These are phyloP conservation scores for Saccharomycopsis sp. DNA, from an alignment of 805 yeast genomes.

Conservation along the genomic window DNA sequence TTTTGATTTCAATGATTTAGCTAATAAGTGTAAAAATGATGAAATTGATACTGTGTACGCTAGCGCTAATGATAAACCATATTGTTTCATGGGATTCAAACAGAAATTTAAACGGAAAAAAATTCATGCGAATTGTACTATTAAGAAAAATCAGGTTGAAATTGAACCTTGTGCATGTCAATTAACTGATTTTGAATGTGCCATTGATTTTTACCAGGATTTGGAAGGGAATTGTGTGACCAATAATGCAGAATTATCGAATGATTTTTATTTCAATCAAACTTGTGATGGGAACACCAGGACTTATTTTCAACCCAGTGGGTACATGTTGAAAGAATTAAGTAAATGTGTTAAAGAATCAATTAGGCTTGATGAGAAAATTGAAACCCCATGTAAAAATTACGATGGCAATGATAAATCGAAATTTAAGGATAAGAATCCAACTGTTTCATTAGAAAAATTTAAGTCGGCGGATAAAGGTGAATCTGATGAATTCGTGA, in stretches of 20 bases:
- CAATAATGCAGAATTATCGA: constrained; percentile 20
- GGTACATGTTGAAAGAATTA: constrained; percentile 38
- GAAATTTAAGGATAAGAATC: constrained; percentile 9
- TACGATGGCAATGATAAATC: constrained; percentile 16
- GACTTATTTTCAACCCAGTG: constrained; percentile 14
- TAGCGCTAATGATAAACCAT: constrained; percentile 32
- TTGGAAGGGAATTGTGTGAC: constrained; percentile 41
- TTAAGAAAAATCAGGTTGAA: constrained; percentile 22
- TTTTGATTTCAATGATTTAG: constrained; percentile 9
- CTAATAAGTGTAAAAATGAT: constrained; percentile 2
- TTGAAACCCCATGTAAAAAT: constrained; percentile 14
- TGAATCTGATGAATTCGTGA: not conserved
- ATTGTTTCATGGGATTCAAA: constrained; percentile 62
- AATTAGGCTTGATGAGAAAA: constrained; percentile 2
- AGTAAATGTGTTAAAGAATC: constrained; percentile 31
- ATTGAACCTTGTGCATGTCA: constrained; percentile 60
- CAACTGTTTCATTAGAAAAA: constrained; percentile 8
- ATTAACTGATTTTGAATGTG: constrained; percentile 61
- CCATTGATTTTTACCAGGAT: constrained; percentile 38
- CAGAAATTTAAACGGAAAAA: constrained; percentile 60
- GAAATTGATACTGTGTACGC: constrained; percentile 50
- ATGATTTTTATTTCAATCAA: constrained; percentile 3
- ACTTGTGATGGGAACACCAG: constrained; percentile 16
- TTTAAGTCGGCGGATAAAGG: not conserved
- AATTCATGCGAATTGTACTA: constrained; percentile 3